phyloP scores from a whole-genome alignment of 2,329 filamentous ascomycete genomes.

The Trichoderma atrobrunneum region DNA sequence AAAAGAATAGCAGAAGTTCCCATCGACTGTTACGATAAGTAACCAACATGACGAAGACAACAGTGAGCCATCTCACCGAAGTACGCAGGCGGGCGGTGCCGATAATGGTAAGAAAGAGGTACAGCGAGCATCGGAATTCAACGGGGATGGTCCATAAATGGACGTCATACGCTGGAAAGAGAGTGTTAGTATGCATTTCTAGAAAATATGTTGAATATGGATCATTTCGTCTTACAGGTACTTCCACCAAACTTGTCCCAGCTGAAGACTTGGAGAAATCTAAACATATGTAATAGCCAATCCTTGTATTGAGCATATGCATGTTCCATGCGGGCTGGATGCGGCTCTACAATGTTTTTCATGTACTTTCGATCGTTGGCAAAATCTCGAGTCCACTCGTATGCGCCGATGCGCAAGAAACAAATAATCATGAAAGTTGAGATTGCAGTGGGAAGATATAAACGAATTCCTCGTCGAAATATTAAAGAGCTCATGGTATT shows the following conservation, averaged over 20 bases:
- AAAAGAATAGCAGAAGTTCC: conserved; percentile 56
- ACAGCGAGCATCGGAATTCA: conserved; percentile 57
- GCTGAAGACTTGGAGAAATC: conserved; percentile 50
- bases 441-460: conserved; percentile 50
- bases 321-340: conserved; percentile 40
- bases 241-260: conserved; percentile 49
- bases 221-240: conserved; percentile 35
- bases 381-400: conserved; percentile 49
- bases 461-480: conserved; percentile 51
- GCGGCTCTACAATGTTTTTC: conserved; percentile 49
- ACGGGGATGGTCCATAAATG: conserved; percentile 64
- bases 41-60: conserved; percentile 43
- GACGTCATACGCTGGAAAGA: conserved; percentile 46
- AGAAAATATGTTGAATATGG: background rate
- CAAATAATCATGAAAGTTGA: conserved; percentile 49
- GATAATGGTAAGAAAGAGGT: conserved; percentile 53
- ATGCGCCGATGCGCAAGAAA: conserved; percentile 45
- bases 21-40: conserved; percentile 48
- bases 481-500: conserved; percentile 48
- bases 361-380: conserved; percentile 42
- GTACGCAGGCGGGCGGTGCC: conserved; percentile 48
- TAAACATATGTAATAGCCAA: conserved; percentile 48
- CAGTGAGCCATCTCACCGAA: conserved; percentile 40
- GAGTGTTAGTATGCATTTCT: conserved; percentile 22
- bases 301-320: conserved; percentile 41